Evolutionary conservation across 2,329 filamentous ascomycete genomes (phyloP).

Genomic region (Hypoxylon sp.): DNA sequence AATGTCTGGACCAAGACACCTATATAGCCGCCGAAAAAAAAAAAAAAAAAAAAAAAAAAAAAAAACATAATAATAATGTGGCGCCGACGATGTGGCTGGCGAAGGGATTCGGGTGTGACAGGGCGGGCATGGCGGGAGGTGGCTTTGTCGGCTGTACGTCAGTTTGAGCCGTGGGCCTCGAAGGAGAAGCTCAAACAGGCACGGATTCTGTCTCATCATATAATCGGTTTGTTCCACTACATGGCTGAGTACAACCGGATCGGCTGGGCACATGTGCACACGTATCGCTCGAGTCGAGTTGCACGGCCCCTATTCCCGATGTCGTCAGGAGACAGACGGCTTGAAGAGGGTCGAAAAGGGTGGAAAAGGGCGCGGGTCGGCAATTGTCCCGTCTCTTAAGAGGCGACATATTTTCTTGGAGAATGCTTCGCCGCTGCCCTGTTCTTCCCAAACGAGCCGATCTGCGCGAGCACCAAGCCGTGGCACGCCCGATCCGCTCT

Average conservation of each 20-base stretch:
- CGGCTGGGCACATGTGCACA: slow-evolving; percentile 42
- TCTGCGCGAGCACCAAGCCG: slow-evolving; percentile 34
- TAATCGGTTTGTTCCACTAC: slow-evolving; percentile 39
- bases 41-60: too few relatives aligned
- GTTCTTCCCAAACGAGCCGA: slow-evolving; percentile 36
- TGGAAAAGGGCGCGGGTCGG: slow-evolving; percentile 31
- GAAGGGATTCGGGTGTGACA: neutral
- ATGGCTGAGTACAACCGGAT: slow-evolving; percentile 43
- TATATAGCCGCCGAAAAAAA: neutral
- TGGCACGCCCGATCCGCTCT: slow-evolving; percentile 13
- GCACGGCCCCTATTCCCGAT: slow-evolving; percentile 37
- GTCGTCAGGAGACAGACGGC: slow-evolving; percentile 26
- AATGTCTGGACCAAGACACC: neutral
- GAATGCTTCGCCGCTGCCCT: slow-evolving; percentile 18
- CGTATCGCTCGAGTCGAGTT: slow-evolving; percentile 41
- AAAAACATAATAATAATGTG: too few relatives aligned
- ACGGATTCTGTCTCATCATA: slow-evolving; percentile 40
- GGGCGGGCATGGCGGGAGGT: slow-evolving; percentile 7
- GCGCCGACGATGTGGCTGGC: slow-evolving; percentile 20
- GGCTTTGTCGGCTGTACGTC: slow-evolving; percentile 27
- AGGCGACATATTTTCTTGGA: slow-evolving; percentile 32
- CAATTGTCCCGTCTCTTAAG: slow-evolving; percentile 38
- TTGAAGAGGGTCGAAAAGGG: slow-evolving; percentile 29
- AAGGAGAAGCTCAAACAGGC: slow-evolving; percentile 39
- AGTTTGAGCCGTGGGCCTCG: too few relatives aligned